A percentile compares a stretch with the other conserved stretches of the same genome.
These are phyloP conservation scores for Lactarius trivialis DNA, from an alignment of 768 basidiomycete genomes.

Conservation along the genomic window DNA sequence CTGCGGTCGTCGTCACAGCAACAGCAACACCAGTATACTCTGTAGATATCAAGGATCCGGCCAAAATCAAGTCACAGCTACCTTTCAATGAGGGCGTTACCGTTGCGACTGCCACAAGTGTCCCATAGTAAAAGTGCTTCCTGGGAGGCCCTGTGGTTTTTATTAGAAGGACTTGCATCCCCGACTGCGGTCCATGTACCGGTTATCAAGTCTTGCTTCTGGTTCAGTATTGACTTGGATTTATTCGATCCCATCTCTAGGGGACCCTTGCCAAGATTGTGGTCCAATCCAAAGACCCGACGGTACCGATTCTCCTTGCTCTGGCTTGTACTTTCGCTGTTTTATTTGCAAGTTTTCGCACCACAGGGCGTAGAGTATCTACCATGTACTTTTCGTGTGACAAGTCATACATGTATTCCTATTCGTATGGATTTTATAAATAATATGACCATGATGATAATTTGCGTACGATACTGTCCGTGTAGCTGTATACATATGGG, in stretches of 20 bases:
- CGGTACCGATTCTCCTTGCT: slow-evolving; percentile 18
- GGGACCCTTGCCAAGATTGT: slow-evolving; percentile 21
- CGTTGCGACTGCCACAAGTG: slow-evolving; percentile 40
- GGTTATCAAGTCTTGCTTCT: slow-evolving; percentile 20
- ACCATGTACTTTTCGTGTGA: slow-evolving; percentile 21
- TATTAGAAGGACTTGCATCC: slow-evolving; percentile 9
- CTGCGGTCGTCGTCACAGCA: slow-evolving; percentile 31
- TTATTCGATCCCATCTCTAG: slow-evolving; percentile 23
- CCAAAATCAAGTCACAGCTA: slow-evolving; percentile 50
- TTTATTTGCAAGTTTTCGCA: slow-evolving; percentile 15
- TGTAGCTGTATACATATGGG: neutral
- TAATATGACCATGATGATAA: slow-evolving; percentile 20
- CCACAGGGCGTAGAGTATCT: slow-evolving; percentile 19
- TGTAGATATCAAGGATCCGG: slow-evolving; percentile 36
- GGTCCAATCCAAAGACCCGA: slow-evolving; percentile 17
- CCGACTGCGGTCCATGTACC: slow-evolving; percentile 5
- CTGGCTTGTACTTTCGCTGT: slow-evolving; percentile 15
- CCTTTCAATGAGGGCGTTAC: slow-evolving; percentile 56
- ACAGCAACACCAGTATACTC: slow-evolving; percentile 32
- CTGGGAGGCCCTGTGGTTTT: neutral
- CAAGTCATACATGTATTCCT: slow-evolving; percentile 24
- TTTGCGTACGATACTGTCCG: slow-evolving; percentile 4
- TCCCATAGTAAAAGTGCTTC: slow-evolving; percentile 24
- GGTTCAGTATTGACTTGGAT: slow-evolving; percentile 22
- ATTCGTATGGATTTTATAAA: slow-evolving; percentile 23